Conservation (phyloP, 169 alveolate genomes). For the Babesia divergens region DNA sequence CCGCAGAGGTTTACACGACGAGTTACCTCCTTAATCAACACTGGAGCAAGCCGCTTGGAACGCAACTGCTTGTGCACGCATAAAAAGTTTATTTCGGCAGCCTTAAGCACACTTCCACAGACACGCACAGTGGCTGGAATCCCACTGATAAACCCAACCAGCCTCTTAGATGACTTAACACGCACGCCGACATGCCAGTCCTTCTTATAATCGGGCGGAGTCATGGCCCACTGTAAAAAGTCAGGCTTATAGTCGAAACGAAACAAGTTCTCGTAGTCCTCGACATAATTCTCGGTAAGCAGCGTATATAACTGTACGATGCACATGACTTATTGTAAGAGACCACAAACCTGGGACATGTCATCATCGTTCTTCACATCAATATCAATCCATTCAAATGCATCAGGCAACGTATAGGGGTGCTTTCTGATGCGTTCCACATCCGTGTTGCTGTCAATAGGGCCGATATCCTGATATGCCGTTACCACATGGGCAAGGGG, state of each 20-base stretch:
- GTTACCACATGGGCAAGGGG: not conserved
- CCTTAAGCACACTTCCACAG: slow-evolving; percentile 71
- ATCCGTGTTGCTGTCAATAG: slow-evolving; percentile 14
- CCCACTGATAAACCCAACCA: slow-evolving; percentile 93
- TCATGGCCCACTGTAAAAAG: slow-evolving; percentile 93
- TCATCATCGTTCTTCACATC: slow-evolving; percentile 82
- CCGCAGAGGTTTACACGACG: slow-evolving; percentile 92
- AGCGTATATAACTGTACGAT: slow-evolving; percentile 79
- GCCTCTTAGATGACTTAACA: slow-evolving; percentile 62
- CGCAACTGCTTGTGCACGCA: slow-evolving; percentile 97
- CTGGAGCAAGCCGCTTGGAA: slow-evolving; percentile 92
- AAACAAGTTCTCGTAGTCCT: slow-evolving; percentile 95
- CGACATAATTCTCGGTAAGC: slow-evolving; percentile 93
- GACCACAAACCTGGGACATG: slow-evolving; percentile 33
- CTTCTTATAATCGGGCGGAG: slow-evolving; percentile 85
- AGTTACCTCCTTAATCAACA: slow-evolving; percentile 94
- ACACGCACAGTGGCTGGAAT: slow-evolving; percentile 88
- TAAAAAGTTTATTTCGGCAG: slow-evolving; percentile 95
- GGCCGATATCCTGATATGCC: slow-evolving; percentile 46
- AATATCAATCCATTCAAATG: slow-evolving; percentile 89
- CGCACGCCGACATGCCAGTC: slow-evolving; percentile 94
- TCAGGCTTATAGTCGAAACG: slow-evolving; percentile 95
- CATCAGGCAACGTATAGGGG: slow-evolving; percentile 81
- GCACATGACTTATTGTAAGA: not conserved
- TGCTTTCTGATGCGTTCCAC: not conserved